These are phyloP conservation scores for Cladorrhinum samala DNA, from an alignment of 495 filamentous ascomycete genomes.

Conservation along the genomic window DNA sequence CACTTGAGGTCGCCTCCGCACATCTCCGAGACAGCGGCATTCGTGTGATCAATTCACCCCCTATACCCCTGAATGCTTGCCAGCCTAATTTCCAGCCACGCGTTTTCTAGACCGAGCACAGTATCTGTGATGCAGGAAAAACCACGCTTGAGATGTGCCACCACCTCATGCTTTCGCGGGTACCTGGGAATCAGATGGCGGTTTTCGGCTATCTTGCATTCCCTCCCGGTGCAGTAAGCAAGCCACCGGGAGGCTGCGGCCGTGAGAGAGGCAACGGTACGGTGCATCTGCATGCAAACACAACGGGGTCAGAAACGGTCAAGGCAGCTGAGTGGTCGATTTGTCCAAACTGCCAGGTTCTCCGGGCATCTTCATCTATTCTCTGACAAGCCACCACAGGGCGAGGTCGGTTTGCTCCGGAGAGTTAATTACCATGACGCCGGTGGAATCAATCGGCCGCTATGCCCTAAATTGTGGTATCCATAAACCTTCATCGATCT, in stretches of 20 bases:
- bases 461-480: no score
- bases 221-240: background rate
- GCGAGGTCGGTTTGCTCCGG: constrained; percentile 2
- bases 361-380: background rate
- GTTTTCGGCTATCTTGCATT: constrained; percentile 6
- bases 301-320: background rate
- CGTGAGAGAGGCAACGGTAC: background rate
- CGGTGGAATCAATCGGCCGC: no score
- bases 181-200: no score
- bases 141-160: no score
- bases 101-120: no score
- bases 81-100: no score
- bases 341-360: background rate
- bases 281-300: constrained; percentile 5
- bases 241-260: constrained; percentile 1
- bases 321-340: background rate
- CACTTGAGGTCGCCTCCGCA: background rate
- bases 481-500: background rate
- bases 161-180: no score
- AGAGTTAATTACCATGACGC: background rate
- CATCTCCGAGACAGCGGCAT: background rate
- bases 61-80: no score
- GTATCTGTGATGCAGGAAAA: no score
- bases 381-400: background rate
- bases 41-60: no score